A percentile compares a stretch with the other conserved stretches of the same genome.
Conservation (phyloP, 2,329 filamentous ascomycete genomes). For the Trichophaea hybrida region DNA sequence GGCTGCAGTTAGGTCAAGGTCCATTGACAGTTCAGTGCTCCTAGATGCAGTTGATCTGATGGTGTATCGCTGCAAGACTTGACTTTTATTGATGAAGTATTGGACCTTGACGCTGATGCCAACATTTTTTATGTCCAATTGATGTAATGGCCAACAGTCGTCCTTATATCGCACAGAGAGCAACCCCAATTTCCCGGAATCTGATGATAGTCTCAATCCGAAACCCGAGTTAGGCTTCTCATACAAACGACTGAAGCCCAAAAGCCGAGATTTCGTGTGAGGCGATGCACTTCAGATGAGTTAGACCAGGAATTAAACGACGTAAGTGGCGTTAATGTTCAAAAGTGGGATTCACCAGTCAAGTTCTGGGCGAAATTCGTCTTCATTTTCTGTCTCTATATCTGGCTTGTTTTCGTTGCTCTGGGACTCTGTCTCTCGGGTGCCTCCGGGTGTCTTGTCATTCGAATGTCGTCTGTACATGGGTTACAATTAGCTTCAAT, state of each 20-base stretch:
- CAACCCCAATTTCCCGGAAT: neutral
- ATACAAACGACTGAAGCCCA: neutral
- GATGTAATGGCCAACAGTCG: neutral
- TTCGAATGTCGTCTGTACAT: neutral
- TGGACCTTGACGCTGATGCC: neutral
- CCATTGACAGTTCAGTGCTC: neutral
- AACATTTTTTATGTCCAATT: neutral
- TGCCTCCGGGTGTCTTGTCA: neutral
- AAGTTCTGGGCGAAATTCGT: neutral
- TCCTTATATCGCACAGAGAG: neutral
- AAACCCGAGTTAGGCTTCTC: neutral
- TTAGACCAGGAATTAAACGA: neutral
- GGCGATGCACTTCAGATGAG: neutral
- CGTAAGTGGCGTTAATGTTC: neutral
- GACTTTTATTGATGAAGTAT: neutral
- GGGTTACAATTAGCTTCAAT: no score
- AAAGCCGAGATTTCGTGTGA: no score
- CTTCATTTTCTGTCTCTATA: neutral
- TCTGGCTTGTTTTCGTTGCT: neutral
- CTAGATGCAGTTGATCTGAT: neutral
- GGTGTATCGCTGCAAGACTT: neutral
- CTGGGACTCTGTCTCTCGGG: neutral
- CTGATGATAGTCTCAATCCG: neutral
- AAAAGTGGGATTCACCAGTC: neutral
- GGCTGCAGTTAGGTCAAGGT: neutral